Percentiles rank a stretch among this genome's conserved stretches.
These are phyloP conservation scores for Prunus kanzakura DNA, from an alignment of 306 rosid species.

Conservation along the genomic window DNA sequence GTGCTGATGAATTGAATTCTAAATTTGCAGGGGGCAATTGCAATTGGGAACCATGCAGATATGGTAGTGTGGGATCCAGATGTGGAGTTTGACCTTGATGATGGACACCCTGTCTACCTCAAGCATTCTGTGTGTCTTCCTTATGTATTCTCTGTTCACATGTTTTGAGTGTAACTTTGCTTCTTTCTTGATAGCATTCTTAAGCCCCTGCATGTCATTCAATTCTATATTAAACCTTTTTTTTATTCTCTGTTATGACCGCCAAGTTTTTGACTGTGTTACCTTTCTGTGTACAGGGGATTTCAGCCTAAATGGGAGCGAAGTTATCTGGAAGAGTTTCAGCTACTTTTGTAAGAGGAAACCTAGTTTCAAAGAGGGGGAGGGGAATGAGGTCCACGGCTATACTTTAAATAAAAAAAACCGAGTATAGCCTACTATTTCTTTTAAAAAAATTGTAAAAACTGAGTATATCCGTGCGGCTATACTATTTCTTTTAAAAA, in stretches of 20 bases:
- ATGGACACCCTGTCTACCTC: slow-evolving; percentile 46
- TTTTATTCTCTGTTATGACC: neutral
- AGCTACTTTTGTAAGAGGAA: slow-evolving; percentile 89
- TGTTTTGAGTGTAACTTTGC: neutral
- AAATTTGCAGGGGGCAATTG: slow-evolving; percentile 66
- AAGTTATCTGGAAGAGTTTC: slow-evolving; percentile 67
- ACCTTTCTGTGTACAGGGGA: slow-evolving; percentile 31
- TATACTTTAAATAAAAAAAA: too few relatives aligned
- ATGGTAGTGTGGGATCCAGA: slow-evolving; percentile 90
- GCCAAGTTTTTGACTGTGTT: neutral
- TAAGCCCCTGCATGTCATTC: neutral
- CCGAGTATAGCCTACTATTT: too few relatives aligned
- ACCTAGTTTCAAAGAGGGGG: slow-evolving; percentile 70
- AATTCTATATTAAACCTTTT: neutral
- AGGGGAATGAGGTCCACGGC: slow-evolving; percentile 63
- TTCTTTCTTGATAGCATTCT: neutral
- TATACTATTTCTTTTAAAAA: too few relatives aligned
- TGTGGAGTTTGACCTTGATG: slow-evolving; percentile 56
- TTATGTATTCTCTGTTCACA: neutral
- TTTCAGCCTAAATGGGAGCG: slow-evolving; percentile 85
- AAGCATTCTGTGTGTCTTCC: slow-evolving; percentile 63
- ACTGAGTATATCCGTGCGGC: too few relatives aligned
- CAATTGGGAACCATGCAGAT: slow-evolving; percentile 77
- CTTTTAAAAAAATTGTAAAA: too few relatives aligned
- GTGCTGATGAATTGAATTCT: slow-evolving; percentile 12